Percentiles rank a stretch among this genome's conserved stretches.
Evolutionary conservation across 352 stramenopile species (phyloP).

Genomic region (Phytophthora sp.): DNA sequence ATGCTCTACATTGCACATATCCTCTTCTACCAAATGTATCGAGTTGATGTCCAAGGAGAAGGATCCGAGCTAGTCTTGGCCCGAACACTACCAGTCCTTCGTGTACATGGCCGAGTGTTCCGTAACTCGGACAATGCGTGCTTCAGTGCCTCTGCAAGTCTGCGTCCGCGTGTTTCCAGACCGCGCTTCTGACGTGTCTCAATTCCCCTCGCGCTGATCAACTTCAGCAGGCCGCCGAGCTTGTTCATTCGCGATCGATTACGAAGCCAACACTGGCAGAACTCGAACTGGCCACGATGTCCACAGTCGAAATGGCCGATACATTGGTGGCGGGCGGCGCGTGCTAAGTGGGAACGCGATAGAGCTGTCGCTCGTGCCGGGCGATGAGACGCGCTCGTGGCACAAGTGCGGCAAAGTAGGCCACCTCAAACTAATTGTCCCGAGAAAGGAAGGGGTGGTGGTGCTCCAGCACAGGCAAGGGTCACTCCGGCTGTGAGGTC

Average conservation of each 20-base stretch:
- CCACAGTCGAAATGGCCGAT: neutral
- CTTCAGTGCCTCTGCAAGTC: slow-evolving; percentile 19
- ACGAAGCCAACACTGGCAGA: no score
- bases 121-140: slow-evolving; percentile 14
- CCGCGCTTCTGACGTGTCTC: neutral
- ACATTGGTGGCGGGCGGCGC: neutral
- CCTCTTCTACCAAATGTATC: neutral
- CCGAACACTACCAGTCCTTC: slow-evolving; percentile 24
- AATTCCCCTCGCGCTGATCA: no score
- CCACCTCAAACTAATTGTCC: no score
- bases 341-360: no score
- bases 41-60: slow-evolving; percentile 15
- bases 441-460: no score
- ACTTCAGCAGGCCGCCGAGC: no score
- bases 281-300: no score
- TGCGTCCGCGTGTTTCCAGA: neutral
- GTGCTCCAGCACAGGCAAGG: neutral
- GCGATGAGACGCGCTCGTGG: no score
- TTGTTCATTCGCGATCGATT: no score
- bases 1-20: slow-evolving; percentile 10
- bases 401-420: no score
- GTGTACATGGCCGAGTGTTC: slow-evolving; percentile 19
- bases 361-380: no score
- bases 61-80: slow-evolving; percentile 2
- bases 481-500: neutral